Evolutionary conservation across 331 rosid species (phyloP).

Genomic region (Pyrus hybrid): DNA sequence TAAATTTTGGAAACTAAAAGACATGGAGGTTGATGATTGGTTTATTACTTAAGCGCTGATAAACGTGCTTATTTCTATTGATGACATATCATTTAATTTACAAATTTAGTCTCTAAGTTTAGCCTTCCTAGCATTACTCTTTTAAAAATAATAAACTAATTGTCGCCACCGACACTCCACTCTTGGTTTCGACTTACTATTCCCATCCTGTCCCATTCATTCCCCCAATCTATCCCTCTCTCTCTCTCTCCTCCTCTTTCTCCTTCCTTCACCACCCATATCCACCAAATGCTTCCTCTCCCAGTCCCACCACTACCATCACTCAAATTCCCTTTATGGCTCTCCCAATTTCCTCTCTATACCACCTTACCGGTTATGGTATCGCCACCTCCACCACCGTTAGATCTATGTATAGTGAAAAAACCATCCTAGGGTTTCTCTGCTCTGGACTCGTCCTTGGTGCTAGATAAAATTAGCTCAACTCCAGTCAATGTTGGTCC

Average conservation of each 20-base stretch:
- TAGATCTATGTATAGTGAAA: slow-evolving; percentile 34
- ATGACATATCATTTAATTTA: too few species aligned
- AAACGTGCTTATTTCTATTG: too few species aligned
- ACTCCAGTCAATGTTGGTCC: slow-evolving; percentile 15
- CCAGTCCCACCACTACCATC: not conserved
- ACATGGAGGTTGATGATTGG: too few species aligned
- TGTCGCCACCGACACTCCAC: not conserved
- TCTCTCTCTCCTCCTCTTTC: not conserved
- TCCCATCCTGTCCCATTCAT: not conserved
- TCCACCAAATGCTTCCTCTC: slow-evolving; percentile 15
- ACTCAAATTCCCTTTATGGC: slow-evolving; percentile 13
- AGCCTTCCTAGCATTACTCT: fast-evolving
- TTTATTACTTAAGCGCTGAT: too few species aligned
- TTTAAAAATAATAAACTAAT: not conserved
- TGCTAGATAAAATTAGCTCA: slow-evolving; percentile 25
- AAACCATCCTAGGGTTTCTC: slow-evolving; percentile 41
- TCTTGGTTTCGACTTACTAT: not conserved
- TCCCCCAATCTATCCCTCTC: not conserved
- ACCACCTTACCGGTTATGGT: not conserved
- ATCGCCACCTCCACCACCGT: not conserved
- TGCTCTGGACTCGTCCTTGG: slow-evolving; percentile 40
- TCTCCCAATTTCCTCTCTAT: slow-evolving; percentile 11
- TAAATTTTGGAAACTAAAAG: too few species aligned
- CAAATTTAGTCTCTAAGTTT: too few species aligned
- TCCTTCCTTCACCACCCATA: not conserved